phyloP scores from a whole-genome alignment of 2,329 filamentous ascomycete genomes.

The Ampelomyces quisqualis region DNA sequence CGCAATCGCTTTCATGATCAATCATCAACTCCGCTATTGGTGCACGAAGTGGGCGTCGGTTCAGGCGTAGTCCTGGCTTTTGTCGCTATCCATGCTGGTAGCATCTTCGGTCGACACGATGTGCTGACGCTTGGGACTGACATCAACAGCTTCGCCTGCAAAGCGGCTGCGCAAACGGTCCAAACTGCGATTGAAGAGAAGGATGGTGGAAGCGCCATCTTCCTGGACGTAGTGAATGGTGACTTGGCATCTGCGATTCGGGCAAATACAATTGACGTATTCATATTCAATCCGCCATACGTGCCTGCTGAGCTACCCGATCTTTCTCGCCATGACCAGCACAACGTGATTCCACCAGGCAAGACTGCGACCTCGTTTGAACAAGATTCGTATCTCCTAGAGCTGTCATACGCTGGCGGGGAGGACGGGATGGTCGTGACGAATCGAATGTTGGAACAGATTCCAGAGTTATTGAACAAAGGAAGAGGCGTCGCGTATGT shows the following conservation, averaged over 20 bases:
- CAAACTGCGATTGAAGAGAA: slow-evolving; percentile 48
- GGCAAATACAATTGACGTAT: slow-evolving; percentile 67
- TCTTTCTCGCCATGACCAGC: slow-evolving; percentile 44
- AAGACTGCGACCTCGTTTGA: slow-evolving; percentile 59
- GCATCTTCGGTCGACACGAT: slow-evolving; percentile 70
- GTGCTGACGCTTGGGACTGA: slow-evolving; percentile 77
- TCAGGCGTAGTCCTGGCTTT: slow-evolving; percentile 95
- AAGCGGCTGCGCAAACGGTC: slow-evolving; percentile 71
- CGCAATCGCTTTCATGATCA: slow-evolving; percentile 57
- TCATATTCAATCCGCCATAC: slow-evolving; percentile 97
- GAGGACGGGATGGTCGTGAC: slow-evolving; percentile 93
- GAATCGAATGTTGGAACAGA: slow-evolving; percentile 68
- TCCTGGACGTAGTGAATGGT: slow-evolving; percentile 66
- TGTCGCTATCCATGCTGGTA: slow-evolving; percentile 69
- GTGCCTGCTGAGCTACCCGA: slow-evolving; percentile 80
- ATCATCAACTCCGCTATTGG: slow-evolving; percentile 50
- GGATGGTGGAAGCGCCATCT: slow-evolving; percentile 42
- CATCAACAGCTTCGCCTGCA: slow-evolving; percentile 80
- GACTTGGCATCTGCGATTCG: slow-evolving; percentile 69
- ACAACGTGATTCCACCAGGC: slow-evolving; percentile 29
- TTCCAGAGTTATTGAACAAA: slow-evolving; percentile 65
- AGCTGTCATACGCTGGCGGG: slow-evolving; percentile 86
- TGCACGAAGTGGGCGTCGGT: slow-evolving; percentile 85
- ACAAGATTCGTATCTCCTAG: slow-evolving; percentile 78
- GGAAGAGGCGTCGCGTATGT: slow-evolving; percentile 80